Base-by-base conservation (phyloP, 2,329 filamentous ascomycete genomes). In the Fusarium falciforme region DNA sequence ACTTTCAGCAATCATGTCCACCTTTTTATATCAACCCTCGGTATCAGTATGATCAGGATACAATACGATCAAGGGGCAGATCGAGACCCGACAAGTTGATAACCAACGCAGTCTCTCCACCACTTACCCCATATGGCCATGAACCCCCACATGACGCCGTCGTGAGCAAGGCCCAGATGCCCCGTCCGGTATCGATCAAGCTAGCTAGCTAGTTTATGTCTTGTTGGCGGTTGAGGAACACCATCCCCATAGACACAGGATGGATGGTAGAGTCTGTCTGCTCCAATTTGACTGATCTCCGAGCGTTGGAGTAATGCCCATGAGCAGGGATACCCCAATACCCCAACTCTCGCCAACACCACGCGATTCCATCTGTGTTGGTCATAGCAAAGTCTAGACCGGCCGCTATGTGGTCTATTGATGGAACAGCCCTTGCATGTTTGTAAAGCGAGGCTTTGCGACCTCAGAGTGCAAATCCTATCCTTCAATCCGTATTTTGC, bases 251-350 rank as follows among this genome's bases (percentile, higher is more conserved):
- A 29, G 25, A 49, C 16, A 10, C 7, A 9, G 22, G 12, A 47
- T 47, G 22, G 4, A 25, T 4, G 12, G 22, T 17, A 27, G 22
- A 17, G 44, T 29, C 44, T 11, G 16, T 29, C 47, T 33, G 38
- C 35, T 31, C 36, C 17, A 42, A 40, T n/a, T 27, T 10, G 31
- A 17, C 29, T 6, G 16, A 20, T 31, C 25, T 65, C 40, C 29
- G 49, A 49, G 52, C 52, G 35, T 68, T 61, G 64, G 64, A 62
- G 64, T 63, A 65, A 62, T 27, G 14, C 35, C 17, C 9, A 10
- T 2, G 17, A 36, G 22, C 59, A 61, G 33, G 61, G 47, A 55
- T 63, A 55, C 60, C 35, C 57, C 71, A 60, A 73, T 57, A 61
- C 55, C 42, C 57, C 42, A 66, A 66, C 3, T 60, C 16, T 59